A percentile compares a stretch with the other conserved stretches of the same genome.
Evolutionary conservation across 768 basidiomycete genomes (phyloP).

Genomic region (Kwoniella heveanensis): DNA sequence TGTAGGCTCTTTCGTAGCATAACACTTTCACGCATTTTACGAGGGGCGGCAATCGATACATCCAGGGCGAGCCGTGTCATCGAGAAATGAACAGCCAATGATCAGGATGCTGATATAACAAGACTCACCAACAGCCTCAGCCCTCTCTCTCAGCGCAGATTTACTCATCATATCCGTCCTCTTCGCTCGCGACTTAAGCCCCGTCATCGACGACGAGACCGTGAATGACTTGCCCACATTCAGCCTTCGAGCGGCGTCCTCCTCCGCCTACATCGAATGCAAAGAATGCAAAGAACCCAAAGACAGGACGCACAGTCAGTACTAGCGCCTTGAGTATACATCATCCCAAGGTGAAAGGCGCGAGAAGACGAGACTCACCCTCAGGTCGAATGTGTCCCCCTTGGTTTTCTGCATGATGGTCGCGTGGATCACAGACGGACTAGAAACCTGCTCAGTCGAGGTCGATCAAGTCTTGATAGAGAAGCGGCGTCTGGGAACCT

Average conservation of each 20-base stretch:
- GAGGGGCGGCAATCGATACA: too few species aligned
- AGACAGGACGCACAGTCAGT: too few species aligned
- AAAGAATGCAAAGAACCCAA: too few species aligned
- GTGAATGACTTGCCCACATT: slow-evolving; percentile 31
- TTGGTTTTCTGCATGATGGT: slow-evolving; percentile 24
- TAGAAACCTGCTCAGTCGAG: neutral
- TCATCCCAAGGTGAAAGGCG: neutral
- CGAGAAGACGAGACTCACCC: slow-evolving; percentile 14
- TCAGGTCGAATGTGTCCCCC: slow-evolving; percentile 27
- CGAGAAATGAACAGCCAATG: neutral
- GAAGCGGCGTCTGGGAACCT: too few species aligned
- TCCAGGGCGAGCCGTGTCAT: too few species aligned
- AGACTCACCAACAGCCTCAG: slow-evolving; percentile 23
- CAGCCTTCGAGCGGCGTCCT: slow-evolving; percentile 40
- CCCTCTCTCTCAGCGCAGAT: slow-evolving; percentile 10
- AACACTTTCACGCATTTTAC: too few species aligned
- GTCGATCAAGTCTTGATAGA: too few species aligned
- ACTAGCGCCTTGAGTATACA: too few species aligned
- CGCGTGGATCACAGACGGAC: too few species aligned
- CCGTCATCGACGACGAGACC: slow-evolving; percentile 11
- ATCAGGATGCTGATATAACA: neutral
- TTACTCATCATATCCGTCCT: slow-evolving; percentile 37
- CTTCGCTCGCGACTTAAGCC: slow-evolving; percentile 30
- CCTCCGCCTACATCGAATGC: slow-evolving; percentile 36
- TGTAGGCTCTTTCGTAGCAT: too few species aligned